Evolutionary conservation across 805 yeast species (phyloP), one percentile per base, ranked within the genome.

Genomic region (Lipomyces sp.): DNA sequence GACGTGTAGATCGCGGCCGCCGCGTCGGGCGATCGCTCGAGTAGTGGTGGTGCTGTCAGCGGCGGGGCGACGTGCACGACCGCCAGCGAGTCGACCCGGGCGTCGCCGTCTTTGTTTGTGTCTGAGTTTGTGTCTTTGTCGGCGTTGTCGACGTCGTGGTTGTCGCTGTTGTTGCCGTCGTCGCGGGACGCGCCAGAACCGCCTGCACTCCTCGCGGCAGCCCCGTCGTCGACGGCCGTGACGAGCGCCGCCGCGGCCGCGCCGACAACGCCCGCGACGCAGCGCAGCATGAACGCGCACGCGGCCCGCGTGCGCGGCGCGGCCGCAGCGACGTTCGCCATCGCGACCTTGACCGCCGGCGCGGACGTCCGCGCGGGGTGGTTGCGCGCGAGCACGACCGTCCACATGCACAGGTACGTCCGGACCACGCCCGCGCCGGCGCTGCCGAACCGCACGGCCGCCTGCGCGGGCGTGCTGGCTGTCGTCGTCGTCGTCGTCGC

Each of bases 1-100:
- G 51, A 18, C 34, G 43, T 43, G n/a, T 41, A 36, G 21, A 45
- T 39, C 51, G 51, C 38, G 18, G 38, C 41, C 8, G 47, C 47
- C 13, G 39, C 18, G 8, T 24, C 10, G 18, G 8, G 10, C 16
- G 16, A 19, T 18, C 21, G 7, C 16, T 8, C 21, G 8, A 19
- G 38, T 8, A 7, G 21, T 14, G 28, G 29, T 6, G 42, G 43
- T 2, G 49, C 37, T 14, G 28, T 37, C 36, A 32, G 19, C 16
- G 38, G 24, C 33, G 39, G 35, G 10, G 39, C 39, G 5, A 39
- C 33, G 8, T 22, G 18, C 22, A 35, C 36, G 13, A 35, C 19
- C 10, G 28, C 36, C 14, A 35, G 36, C 16, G 35, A 43, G 16
- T 35, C 21, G 10, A 35, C 18, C n/a, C 41, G 28, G 6, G 28